Conservation (phyloP, 2,329 filamentous ascomycete genomes). For the Cladobotryum mycophilum region DNA sequence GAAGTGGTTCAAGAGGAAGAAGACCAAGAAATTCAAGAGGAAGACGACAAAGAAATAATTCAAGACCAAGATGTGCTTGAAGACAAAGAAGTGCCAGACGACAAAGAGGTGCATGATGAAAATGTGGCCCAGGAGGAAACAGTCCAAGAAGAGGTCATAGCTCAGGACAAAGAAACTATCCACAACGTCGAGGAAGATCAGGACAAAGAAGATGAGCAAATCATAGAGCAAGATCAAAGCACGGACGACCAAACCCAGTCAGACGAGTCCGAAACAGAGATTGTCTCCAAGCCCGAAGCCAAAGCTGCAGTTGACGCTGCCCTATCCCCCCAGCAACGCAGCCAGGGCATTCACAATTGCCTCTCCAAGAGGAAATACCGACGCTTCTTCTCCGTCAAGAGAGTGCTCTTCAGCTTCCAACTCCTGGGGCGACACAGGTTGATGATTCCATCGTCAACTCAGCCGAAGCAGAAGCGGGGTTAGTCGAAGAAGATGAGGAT, state of each 20-base stretch:
- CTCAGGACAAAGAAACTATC: neutral
- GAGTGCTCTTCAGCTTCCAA: neutral
- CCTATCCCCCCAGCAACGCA: neutral
- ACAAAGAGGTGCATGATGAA: neutral
- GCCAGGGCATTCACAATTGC: neutral
- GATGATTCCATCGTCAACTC: neutral
- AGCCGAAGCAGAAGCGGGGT: neutral
- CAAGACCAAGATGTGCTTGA: neutral
- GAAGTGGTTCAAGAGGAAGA: neutral
- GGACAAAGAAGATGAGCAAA: neutral
- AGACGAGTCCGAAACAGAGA: neutral
- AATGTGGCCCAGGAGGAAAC: neutral
- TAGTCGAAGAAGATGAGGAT: slow-evolving; percentile 10
- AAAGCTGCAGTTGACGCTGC: neutral
- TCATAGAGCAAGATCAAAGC: neutral
- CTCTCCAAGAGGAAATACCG: neutral
- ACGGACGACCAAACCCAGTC: neutral
- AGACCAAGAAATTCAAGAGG: neutral
- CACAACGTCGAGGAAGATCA: neutral
- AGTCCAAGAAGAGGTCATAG: neutral
- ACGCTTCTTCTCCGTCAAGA: neutral
- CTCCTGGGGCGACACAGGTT: slow-evolving; percentile 1
- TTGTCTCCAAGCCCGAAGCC: neutral
- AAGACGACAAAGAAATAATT: neutral
- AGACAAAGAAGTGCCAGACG: neutral